phyloP scores from a whole-genome alignment of 2,329 filamentous ascomycete species.

The Ploettnerulaceae sp. region DNA sequence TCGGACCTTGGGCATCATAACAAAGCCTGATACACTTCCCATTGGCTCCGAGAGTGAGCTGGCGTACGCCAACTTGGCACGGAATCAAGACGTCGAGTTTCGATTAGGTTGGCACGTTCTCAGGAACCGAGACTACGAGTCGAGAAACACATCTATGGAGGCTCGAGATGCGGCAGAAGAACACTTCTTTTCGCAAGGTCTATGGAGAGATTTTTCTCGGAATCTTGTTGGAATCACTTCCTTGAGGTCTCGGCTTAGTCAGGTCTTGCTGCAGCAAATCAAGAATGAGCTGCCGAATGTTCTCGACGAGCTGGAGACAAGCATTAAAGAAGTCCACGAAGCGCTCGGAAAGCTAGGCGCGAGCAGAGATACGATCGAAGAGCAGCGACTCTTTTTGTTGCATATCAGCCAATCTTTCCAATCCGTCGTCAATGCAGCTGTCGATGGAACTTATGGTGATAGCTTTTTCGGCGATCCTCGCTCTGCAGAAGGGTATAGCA shows the following conservation, averaged over 20 bases:
- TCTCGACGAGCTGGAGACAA: constrained; percentile 40
- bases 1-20: constrained; percentile 46
- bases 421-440: constrained; percentile 40
- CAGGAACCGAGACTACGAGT: constrained; percentile 42
- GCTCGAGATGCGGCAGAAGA: constrained; percentile 40
- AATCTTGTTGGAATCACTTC: constrained; percentile 45
- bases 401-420: constrained; percentile 43
- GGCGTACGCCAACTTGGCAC: constrained; percentile 39
- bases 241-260: constrained; percentile 46
- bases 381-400: constrained; percentile 47
- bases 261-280: constrained; percentile 46
- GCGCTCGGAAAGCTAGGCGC: constrained; percentile 45
- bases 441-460: constrained; percentile 48
- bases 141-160: constrained; percentile 28
- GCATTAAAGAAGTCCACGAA: constrained; percentile 34
- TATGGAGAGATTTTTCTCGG: constrained; percentile 37
- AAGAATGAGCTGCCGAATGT: constrained; percentile 42
- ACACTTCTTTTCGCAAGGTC: constrained; percentile 40
- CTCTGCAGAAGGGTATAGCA: constrained; percentile 34
- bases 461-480: constrained; percentile 44
- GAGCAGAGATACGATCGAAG: constrained; percentile 39
- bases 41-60: constrained; percentile 39
- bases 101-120: constrained; percentile 51
- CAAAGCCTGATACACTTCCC: constrained; percentile 52
- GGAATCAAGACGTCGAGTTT: constrained; percentile 44